Percentiles rank a stretch among this genome's conserved stretches.
phyloP scores from a whole-genome alignment of 2,329 filamentous ascomycete species.

The Rasamsonia emersonii region DNA sequence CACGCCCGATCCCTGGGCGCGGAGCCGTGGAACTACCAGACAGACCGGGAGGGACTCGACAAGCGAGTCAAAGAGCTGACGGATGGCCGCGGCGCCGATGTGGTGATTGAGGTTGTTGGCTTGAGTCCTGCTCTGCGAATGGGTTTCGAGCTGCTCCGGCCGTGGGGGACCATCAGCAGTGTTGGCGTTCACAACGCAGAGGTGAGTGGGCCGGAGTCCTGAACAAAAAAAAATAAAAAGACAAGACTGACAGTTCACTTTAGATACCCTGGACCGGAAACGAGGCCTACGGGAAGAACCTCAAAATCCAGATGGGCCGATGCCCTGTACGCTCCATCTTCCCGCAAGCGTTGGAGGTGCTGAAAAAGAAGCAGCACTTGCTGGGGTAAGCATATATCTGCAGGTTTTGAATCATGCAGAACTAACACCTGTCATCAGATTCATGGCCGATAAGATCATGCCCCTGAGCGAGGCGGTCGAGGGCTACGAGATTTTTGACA shows the following conservation, averaged over 20 bases:
- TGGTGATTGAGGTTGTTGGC: slow-evolving; percentile 72
- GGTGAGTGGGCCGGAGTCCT: slow-evolving; percentile 35
- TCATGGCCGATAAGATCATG: slow-evolving; percentile 71
- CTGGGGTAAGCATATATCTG: slow-evolving; percentile 47
- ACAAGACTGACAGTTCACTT: too few relatives aligned
- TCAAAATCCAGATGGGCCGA: slow-evolving; percentile 66
- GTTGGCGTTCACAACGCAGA: slow-evolving; percentile 69
- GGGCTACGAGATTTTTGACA: slow-evolving; percentile 63
- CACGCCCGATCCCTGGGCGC: slow-evolving; percentile 67
- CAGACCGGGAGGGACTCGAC: slow-evolving; percentile 55
- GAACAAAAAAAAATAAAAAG: not conserved
- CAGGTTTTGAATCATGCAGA: slow-evolving; percentile 13
- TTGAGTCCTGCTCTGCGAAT: slow-evolving; percentile 60
- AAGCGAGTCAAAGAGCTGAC: slow-evolving; percentile 66
- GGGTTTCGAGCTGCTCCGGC: slow-evolving; percentile 61
- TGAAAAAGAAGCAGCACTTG: slow-evolving; percentile 58
- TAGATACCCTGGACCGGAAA: slow-evolving; percentile 59
- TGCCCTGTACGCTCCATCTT: slow-evolving; percentile 68
- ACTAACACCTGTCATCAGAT: slow-evolving; percentile 39
- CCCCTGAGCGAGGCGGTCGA: slow-evolving; percentile 57
- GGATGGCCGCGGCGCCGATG: slow-evolving; percentile 73
- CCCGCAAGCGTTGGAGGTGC: slow-evolving; percentile 52
- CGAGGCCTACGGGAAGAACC: slow-evolving; percentile 60
- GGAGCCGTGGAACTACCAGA: slow-evolving; percentile 71
- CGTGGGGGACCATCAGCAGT: slow-evolving; percentile 65